Base-by-base conservation (phyloP, 805 yeast genomes). In the Suhomyces canberraensis region DNA sequence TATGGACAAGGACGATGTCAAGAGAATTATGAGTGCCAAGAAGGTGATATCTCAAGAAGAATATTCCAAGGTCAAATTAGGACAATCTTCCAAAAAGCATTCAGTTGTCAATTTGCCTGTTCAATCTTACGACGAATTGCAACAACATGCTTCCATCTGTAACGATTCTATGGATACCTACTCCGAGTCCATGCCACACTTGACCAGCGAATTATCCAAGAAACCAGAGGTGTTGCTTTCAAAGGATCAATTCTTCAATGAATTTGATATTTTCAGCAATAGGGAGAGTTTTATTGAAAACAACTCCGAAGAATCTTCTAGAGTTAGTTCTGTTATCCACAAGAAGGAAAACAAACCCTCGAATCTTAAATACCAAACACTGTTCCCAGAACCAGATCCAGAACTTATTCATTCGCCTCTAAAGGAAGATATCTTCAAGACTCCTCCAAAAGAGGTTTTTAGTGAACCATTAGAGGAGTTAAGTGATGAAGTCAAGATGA, bases 1-100 rank as follows among this genome's bases (percentile, higher is more conserved):
- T 44, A 71, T 71, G 75, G 73, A 69, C 40, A 54, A 60, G 11
- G 66, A 66, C 29, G 75, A 71, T 36, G 68, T 71, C 8, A 59
- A 64, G 44, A 55, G 59, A 39, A 69, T 71, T 22, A 49, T 66
- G 48, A 59, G 51, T 39, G 53, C 56, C 35, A 67, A 66, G 37
- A 54, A 58, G 25, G 62, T 61, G 7, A 58, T 69, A 29, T 58
- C 65, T 7, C 69, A 65, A 35, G 71, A 67, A 22, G 74, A 67
- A 35, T 66, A 64, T 39, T 45, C 66, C 2, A 51, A 54, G 15
- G 46, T 64, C 27, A 68, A 69, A 42, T 40, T 58, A 11, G 62
- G 61, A 1, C 46, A 43, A 4, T 37, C 33, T 15, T 46, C 41
- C 17, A 42, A 46, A 22, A 58, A 58, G 40, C 49, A 52, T 34